These are phyloP conservation scores for Brassica rapa DNA, from an alignment of 345 rosid species.

Conservation along the genomic window DNA sequence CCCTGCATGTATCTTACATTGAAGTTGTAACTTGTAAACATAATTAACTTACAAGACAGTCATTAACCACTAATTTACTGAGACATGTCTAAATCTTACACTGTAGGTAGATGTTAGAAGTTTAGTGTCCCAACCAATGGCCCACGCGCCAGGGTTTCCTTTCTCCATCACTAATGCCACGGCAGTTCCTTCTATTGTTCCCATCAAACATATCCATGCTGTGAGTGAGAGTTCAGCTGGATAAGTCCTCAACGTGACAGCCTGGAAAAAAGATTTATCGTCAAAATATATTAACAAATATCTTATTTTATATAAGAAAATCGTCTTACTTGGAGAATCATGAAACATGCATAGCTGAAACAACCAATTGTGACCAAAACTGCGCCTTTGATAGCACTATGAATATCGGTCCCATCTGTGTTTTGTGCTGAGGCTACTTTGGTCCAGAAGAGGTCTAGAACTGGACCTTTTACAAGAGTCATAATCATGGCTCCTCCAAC, in stretches of 20 bases:
- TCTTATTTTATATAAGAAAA: neutral
- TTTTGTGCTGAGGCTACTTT: conserved; percentile 41
- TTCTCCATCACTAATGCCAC: conserved; percentile 73
- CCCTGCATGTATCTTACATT: conserved; percentile 59
- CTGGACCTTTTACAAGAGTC: conserved; percentile 78
- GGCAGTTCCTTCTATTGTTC: conserved; percentile 59
- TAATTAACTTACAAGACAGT: neutral
- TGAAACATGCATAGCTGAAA: conserved; percentile 75
- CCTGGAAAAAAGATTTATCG: conserved; percentile 37
- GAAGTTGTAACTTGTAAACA: neutral
- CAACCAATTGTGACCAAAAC: conserved; percentile 60
- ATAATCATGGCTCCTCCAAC: conserved; percentile 92
- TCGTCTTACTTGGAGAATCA: conserved; percentile 65
- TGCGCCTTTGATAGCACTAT: conserved; percentile 63
- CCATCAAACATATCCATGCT: conserved; percentile 75
- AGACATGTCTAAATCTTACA: conserved; percentile 46
- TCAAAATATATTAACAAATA: neutral
- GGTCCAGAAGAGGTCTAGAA: conserved; percentile 57
- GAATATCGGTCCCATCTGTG: conserved; percentile 48
- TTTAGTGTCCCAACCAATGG: conserved; percentile 71
- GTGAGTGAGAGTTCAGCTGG: conserved; percentile 86
- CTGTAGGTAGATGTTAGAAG: conserved; percentile 64
- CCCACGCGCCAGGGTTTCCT: conserved; percentile 61
- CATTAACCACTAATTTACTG: neutral
- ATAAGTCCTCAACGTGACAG: conserved; percentile 59